phyloP scores from a whole-genome alignment of 129 eudicot species.

The Scalesia atractyloides region DNA sequence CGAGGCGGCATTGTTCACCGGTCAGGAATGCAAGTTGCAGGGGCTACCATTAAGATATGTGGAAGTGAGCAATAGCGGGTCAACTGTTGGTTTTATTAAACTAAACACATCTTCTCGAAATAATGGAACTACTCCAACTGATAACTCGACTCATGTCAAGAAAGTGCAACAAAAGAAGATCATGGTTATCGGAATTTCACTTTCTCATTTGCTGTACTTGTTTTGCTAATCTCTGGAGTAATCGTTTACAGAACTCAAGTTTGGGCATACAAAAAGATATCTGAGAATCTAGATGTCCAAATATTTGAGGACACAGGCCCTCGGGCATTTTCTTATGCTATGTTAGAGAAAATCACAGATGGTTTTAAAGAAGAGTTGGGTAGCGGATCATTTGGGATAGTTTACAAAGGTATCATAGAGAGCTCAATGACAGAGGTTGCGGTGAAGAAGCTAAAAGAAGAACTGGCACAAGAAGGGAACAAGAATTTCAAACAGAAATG shows the following conservation, averaged over 20 bases:
- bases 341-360: conserved; percentile 31
- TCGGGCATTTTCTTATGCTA: conserved; percentile 37
- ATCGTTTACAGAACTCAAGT: conserved; percentile 9
- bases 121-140: conserved; percentile 8
- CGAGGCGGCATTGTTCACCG: conserved; percentile 35
- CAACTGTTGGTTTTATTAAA: conserved; percentile 19
- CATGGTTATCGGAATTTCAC: conserved; percentile 27
- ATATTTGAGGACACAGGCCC: conserved; percentile 21
- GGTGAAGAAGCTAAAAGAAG: conserved; percentile 28
- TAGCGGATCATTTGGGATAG: conserved; percentile 49
- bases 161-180: conserved; percentile 1
- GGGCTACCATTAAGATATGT: conserved; percentile 42
- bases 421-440: conserved; percentile 35
- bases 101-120: background rate
- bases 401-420: conserved; percentile 41
- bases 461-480: conserved; percentile 18
- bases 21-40: conserved; percentile 27
- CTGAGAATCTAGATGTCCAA: conserved; percentile 5
- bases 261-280: conserved; percentile 19
- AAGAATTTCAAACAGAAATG: conserved; percentile 45
- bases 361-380: conserved; percentile 47
- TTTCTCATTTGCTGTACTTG: conserved; percentile 13
- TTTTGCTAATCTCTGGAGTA: conserved; percentile 26
- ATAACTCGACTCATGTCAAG: background rate
- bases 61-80: background rate